Evolutionary conservation across 495 filamentous ascomycete species (phyloP), one percentile per base, ranked within the genome.

Genomic region (Hypoxylon lienhwacheense): DNA sequence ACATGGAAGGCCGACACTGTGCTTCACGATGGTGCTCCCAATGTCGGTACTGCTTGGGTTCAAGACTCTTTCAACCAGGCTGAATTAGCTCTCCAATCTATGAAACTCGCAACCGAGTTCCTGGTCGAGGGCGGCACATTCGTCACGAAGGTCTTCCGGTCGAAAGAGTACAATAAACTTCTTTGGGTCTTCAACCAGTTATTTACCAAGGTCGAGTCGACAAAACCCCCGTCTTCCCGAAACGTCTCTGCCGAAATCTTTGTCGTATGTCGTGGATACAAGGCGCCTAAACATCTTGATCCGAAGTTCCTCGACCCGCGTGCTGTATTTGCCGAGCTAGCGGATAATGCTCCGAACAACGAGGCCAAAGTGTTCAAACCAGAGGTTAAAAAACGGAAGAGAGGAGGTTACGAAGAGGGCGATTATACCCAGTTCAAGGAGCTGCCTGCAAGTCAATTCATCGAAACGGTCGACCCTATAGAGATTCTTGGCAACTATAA

Each of bases 51-150:
- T 0, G 91, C 93, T 1, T 99, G 93, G 93, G 86, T 96, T 36
- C 95, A 97, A 71, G 95, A 97, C 80, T 93, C 93, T 33, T 99
- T 90, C 81, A 92, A 90, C 29, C 93, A 99, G 71, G 91, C 95
- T 21, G 93, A 97, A 67, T 73, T 99, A n/a, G 90, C 85, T 7
- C 74, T 99, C 36, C 87, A 96, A 63, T 88, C 90, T 7, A 71
- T 99, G 73, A 96, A 91, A 68, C 76, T 99, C 21, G 93, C 93
- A 7, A 96, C 91, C 0, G 92, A 97, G 59, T 99, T 99, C 63
- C 68, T 99, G 53, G 74, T 81, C 4, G 88, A 92, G 69, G 90
- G 91, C 7, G 93, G 93, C 58, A 91, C 84, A 6, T 99, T 99
- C 49, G 90, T 97, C 41, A 99, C 93, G 34, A 99, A 99, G 67